Conservation (phyloP, 2,329 filamentous ascomycete genomes). For the Fusarium ramigenum region DNA sequence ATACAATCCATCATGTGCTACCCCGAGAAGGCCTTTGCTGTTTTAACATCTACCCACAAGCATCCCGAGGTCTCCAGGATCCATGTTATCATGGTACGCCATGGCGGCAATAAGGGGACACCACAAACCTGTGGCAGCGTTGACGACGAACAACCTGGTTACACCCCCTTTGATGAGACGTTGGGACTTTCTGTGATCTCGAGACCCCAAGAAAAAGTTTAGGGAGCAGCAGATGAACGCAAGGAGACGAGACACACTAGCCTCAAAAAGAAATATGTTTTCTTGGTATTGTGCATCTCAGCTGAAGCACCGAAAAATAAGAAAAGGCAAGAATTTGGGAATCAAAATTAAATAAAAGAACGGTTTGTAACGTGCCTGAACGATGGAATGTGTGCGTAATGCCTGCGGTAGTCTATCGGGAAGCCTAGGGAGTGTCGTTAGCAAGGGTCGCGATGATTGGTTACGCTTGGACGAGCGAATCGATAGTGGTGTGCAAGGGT, state of each 20-base stretch:
- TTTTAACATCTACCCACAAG: slow-evolving; percentile 20
- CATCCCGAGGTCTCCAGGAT: slow-evolving; percentile 25
- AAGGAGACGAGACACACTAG: slow-evolving; percentile 17
- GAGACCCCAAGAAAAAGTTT: not conserved
- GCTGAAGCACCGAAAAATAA: slow-evolving; percentile 23
- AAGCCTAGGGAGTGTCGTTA: slow-evolving; percentile 37
- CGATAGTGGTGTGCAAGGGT: slow-evolving; percentile 44
- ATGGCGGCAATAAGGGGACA: slow-evolving; percentile 25
- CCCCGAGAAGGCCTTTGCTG: slow-evolving; percentile 10
- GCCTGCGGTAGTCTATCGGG: slow-evolving; percentile 32
- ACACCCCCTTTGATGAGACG: slow-evolving; percentile 26
- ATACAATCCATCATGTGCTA: slow-evolving; percentile 32
- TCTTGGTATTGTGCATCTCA: slow-evolving; percentile 6
- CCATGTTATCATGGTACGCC: slow-evolving; percentile 26
- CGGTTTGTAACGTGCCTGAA: slow-evolving; percentile 39
- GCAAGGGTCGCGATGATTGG: slow-evolving; percentile 37
- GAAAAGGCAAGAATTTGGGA: slow-evolving; percentile 4
- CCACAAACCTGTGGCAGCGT: slow-evolving; percentile 6
- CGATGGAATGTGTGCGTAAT: slow-evolving; percentile 39
- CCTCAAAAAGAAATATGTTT: not conserved
- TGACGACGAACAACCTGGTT: not conserved
- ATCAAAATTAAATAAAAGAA: slow-evolving; percentile 26
- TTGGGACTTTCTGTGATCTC: slow-evolving; percentile 11
- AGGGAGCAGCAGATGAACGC: slow-evolving; percentile 8
- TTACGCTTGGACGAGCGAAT: slow-evolving; percentile 9